Base-by-base conservation (phyloP, 2,329 filamentous ascomycete species). In the Didymella keratinophila region DNA sequence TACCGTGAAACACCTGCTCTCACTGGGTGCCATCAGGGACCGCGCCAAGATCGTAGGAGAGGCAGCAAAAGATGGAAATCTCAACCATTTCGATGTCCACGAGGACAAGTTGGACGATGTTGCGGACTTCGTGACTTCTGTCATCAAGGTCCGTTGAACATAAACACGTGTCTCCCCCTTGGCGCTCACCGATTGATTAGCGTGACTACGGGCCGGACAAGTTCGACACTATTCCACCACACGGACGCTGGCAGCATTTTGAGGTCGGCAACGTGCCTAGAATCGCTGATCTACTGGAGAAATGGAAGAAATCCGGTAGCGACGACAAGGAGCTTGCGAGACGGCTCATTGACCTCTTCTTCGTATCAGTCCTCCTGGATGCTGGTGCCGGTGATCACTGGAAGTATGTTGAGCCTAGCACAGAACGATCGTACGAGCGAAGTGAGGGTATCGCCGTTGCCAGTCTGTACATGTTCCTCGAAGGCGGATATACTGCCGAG, bases 391-490 rank as follows among this genome's bases (percentile, higher is more conserved):
- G 94, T 34, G 93, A 88, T 2, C 83, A 86, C 65, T 98, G 94
- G 94, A 89, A 87, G 61, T 98, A 96, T 79, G 93, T 91, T 79
- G 95, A 92, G 71, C 88, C 88, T 56, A 91, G 95, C 69, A 93
- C 92, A 63, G 90, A 90, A 46, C 88, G 87, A 58, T 77, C 89
- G 37, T 97, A 93, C 77, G 84, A 87, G 55, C 86, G 94, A 39
- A 97, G 92, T 58, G 94, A 97, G 76, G 93, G 93, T 3, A 83
- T 97, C 60, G 93, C 93, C 9, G 87, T 89, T 10, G 87, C 87
- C 21, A 87, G 85, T 72, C 71, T 89, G 66, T 93, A 97, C 67
- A 97, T 97, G 93, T 97, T 96, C 83, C 96, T 96, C 78, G 82
- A 56, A 14, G 84, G 34, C 92, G 93, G 32, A 69, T 93, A 53